Base-by-base conservation (phyloP, 345 rosid species). In the Aegle marmelos region DNA sequence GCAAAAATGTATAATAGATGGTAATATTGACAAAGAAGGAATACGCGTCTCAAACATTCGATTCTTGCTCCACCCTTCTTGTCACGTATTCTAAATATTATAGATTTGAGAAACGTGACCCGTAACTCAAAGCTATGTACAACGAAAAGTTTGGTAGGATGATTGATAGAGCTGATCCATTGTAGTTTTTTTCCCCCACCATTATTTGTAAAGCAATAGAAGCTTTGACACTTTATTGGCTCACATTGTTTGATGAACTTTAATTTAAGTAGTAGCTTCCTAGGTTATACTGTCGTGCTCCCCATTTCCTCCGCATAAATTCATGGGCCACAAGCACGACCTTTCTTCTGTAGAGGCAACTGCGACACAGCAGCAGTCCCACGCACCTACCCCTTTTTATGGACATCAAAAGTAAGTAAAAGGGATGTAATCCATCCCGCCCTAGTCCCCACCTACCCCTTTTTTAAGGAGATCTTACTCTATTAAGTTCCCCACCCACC, bases 271-370 rank as follows among this genome's bases (percentile, higher is more conserved):
- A 39, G 56, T 76, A 78, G 76, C 11, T 45, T 48, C 11, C 8
- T 64, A 73, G 69, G n/a, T 13, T 61, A 56, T 82, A 76, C 74
- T 75, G 77, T 39, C 37, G 30, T 87, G 92, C 83, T 85, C 91
- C 93, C 92, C 84, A 83, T 81, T 83, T 72, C 21, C 59, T 83
- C 83, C 88, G 72, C 94, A 93, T 14, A 62, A 76, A 75, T 53
- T 82, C 30, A 84, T 86, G 92, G 90, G 88, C 36, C 78, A 65
- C 67, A 45, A 45, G 17, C 50, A 14, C 31, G 3, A 24, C 78
- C 36, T 25, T 41, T 30, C 67, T 59, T 1, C 28, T 37, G 69
- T 19, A 4, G 19, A 63, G 21, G 59, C 60, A 48, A 45, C 13
- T 45, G 50, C 50, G 13, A 45, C 50, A 13, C 50, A 13, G 50